Percentiles rank a stretch among this genome's conserved stretches.
Evolutionary conservation across 1,284 basidiomycete species (phyloP).

Genomic region (Polyporus tsugae): DNA sequence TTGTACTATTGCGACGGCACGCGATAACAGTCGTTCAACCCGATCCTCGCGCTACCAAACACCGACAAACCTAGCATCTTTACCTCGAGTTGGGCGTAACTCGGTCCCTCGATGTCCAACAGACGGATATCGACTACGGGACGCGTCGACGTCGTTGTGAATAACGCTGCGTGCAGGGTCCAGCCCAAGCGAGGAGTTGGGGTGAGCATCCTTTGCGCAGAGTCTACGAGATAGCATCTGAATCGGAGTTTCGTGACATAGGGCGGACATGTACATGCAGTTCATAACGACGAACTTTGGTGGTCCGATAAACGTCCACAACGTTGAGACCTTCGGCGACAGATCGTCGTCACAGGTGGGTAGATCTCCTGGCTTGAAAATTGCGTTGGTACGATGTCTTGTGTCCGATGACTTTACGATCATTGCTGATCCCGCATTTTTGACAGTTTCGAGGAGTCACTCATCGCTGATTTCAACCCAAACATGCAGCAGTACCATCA

Average conservation of each 20-base stretch:
- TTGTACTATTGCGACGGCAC: slow-evolving; percentile 39
- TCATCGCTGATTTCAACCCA: too few relatives aligned
- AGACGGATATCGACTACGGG: slow-evolving; percentile 38
- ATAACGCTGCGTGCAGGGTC: slow-evolving; percentile 29
- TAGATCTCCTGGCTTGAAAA: too few relatives aligned
- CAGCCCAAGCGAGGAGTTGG: slow-evolving; percentile 24
- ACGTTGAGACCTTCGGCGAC: neutral
- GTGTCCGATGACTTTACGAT: too few relatives aligned
- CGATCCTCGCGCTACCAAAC: slow-evolving; percentile 6
- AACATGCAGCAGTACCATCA: too few relatives aligned
- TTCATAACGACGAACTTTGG: slow-evolving; percentile 41
- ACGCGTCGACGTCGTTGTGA: slow-evolving; percentile 46
- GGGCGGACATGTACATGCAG: slow-evolving; percentile 21
- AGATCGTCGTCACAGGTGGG: too few relatives aligned
- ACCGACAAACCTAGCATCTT: neutral
- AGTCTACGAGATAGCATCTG: slow-evolving; percentile 18
- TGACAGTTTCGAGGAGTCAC: too few relatives aligned
- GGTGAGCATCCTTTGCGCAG: slow-evolving; percentile 23
- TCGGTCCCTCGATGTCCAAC: slow-evolving; percentile 28
- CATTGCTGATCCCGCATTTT: too few relatives aligned
- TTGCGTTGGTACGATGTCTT: too few relatives aligned
- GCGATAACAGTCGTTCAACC: slow-evolving; percentile 30
- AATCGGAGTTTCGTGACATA: slow-evolving; percentile 19
- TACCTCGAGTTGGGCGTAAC: neutral
- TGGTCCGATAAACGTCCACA: slow-evolving; percentile 39